A percentile compares a stretch with the other conserved stretches of the same genome.
Conservation (phyloP, 257 asterid species). For the Nicotiana benthamiana region DNA sequence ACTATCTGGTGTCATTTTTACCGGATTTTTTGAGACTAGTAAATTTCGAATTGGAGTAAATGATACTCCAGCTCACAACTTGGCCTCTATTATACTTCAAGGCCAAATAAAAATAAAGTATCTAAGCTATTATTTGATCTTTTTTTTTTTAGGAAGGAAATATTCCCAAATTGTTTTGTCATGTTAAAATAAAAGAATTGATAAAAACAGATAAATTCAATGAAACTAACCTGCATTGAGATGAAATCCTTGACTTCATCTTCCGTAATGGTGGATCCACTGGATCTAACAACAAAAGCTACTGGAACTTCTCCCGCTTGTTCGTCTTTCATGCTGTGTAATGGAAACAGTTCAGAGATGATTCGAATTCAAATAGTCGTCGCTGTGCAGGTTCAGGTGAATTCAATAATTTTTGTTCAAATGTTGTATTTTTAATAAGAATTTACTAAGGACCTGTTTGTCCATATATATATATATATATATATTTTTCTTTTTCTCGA, state of each 20-base stretch:
- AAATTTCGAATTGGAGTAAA: no score
- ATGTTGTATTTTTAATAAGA: no score
- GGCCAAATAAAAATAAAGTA: no score
- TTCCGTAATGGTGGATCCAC: slow-evolving; percentile 43
- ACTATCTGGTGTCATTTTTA: no score
- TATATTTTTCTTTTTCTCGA: no score
- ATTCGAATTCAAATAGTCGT: neutral
- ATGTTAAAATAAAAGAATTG: neutral
- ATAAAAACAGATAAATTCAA: neutral
- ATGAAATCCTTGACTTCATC: slow-evolving; percentile 69
- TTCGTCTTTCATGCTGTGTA: slow-evolving; percentile 71
- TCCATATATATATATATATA: no score
- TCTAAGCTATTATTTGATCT: no score
- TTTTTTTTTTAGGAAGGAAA: neutral
- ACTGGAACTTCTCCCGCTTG: slow-evolving; percentile 91
- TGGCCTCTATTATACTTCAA: no score
- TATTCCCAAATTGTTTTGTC: neutral
- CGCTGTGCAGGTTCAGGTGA: neutral
- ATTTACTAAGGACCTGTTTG: no score
- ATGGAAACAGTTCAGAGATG: neutral
- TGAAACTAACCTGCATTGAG: slow-evolving; percentile 45
- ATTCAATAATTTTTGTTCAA: no score
- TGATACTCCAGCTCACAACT: no score
- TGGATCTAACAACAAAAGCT: slow-evolving; percentile 73
- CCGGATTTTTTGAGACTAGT: no score